Percentiles rank a stretch among this genome's conserved stretches.
Evolutionary conservation across 2,329 filamentous ascomycete genomes (phyloP).

Genomic region (Fragosphaeria purpurea): DNA sequence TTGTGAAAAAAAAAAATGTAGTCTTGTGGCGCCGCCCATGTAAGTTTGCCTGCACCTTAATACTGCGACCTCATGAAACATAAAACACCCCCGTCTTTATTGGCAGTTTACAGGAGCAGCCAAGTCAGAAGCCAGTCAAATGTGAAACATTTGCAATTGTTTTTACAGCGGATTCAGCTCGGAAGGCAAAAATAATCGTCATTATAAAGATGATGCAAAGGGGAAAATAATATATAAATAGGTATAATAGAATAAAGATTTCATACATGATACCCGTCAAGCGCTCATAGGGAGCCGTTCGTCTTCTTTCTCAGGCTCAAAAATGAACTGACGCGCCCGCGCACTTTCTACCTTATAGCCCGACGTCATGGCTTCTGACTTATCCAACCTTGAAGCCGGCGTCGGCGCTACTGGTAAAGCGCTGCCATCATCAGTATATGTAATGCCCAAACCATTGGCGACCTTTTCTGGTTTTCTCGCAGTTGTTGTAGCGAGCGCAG

Average conservation of each 20-base stretch:
- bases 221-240: no score
- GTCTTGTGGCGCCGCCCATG: no score
- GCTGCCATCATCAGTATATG: conserved; percentile 29
- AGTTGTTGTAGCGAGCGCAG: conserved; percentile 14
- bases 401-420: neutral
- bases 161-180: no score
- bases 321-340: conserved; percentile 19
- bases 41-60: no score
- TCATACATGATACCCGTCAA: conserved; percentile 2
- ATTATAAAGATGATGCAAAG: no score
- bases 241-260: no score
- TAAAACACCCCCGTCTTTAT: no score
- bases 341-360: conserved; percentile 23
- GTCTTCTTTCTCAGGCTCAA: conserved; percentile 23
- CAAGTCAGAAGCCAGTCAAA: no score
- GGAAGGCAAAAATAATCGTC: no score
- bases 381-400: neutral
- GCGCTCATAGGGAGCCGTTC: conserved; percentile 18
- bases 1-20: neutral
- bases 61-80: no score
- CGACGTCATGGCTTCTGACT: conserved; percentile 7
- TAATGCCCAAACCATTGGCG: conserved; percentile 25
- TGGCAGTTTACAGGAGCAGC: no score
- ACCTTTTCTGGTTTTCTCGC: conserved; percentile 7
- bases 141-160: no score